A percentile compares a stretch with the other conserved stretches of the same genome.
Conservation (phyloP, 202 grass and related monocot genomes). For the Eragrostis tef region DNA sequence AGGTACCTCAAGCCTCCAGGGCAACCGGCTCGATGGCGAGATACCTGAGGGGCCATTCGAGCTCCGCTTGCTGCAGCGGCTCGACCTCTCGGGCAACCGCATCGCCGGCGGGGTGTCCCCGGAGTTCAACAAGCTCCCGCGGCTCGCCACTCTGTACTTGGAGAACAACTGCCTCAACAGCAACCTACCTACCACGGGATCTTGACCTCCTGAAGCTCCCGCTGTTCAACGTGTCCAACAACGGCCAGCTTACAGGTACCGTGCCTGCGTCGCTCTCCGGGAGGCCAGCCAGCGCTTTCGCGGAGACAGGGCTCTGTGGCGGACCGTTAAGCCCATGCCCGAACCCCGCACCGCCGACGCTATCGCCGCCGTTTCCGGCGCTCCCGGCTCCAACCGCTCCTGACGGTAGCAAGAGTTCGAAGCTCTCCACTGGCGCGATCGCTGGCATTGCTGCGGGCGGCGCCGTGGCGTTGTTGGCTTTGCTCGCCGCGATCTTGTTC, state of each 20-base stretch:
- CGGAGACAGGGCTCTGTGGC: constrained; percentile 61
- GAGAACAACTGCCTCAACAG: constrained; percentile 59
- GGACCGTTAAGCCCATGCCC: constrained; percentile 48
- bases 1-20: constrained; percentile 46
- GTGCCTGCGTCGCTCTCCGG: constrained; percentile 60
- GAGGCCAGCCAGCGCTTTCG: constrained; percentile 46
- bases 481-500: constrained; percentile 48
- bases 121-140: constrained; percentile 58
- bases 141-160: constrained; percentile 51
- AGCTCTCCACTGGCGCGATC: constrained; percentile 67
- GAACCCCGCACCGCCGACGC: constrained; percentile 1
- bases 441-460: constrained; percentile 66
- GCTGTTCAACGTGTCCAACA: constrained; percentile 70
- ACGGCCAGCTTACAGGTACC: constrained; percentile 54
- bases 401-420: constrained; percentile 25
- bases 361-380: neutral
- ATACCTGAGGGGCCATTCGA: constrained; percentile 60
- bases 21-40: constrained; percentile 55
- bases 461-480: constrained; percentile 37
- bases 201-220: constrained; percentile 56
- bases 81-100: constrained; percentile 61
- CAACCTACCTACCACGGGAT: constrained; percentile 50
- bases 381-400: neutral
- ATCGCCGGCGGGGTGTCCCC: constrained; percentile 49
- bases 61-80: constrained; percentile 47